Evolutionary conservation across 2,329 filamentous ascomycete species (phyloP), one percentile per base, ranked within the genome.

Genomic region (Phaeosphaeriaceae sp.): DNA sequence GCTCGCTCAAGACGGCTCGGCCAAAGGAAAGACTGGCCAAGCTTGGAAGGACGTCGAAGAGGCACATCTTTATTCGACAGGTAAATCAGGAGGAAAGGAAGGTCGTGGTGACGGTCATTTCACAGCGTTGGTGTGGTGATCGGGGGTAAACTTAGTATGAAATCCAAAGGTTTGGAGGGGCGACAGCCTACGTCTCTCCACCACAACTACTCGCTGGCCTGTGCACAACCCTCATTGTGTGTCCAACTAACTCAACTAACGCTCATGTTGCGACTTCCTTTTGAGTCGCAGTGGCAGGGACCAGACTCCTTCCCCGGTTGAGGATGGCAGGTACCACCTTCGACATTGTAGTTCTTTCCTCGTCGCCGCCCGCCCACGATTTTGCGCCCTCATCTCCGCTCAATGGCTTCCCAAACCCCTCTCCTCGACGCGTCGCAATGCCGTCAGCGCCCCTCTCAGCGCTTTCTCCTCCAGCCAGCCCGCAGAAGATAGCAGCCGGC

Each of bases 341-440:
- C 57, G 62, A 72, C 23, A 65, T 73, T 15, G 68, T 73, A 13
- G 60, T 73, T 3, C 59, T 79, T 8, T 74, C 70, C 22, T 77
- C 74, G 15, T 74, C 73, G n/a, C 75, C 76, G 21, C 71, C 73
- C 40, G 59, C 59, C 44, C 59, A 61, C 61, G 61, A 61, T 28
- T 55, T 48, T 44, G 40, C 50, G 24, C 47, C 58, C 10, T 47
- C 63, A 43, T 67, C 71, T 42, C 67, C 68, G 51, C 63, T 55
- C 49, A 57, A 56, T 55, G 62, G 61, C 46, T 58, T 60, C 51
- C 61, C 60, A 51, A 46, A 19, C 9, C 26, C 47, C 47, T 47
- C 61, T 46, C 60, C 68, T 40, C 69, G 67, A 66, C 74, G 73
- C 74, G 74, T 73, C 65, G 60, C 60, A 47, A 72, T 71, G 63